These are phyloP conservation scores for Diaporthe citri DNA, from an alignment of 2,329 filamentous ascomycete genomes.

Conservation along the genomic window DNA sequence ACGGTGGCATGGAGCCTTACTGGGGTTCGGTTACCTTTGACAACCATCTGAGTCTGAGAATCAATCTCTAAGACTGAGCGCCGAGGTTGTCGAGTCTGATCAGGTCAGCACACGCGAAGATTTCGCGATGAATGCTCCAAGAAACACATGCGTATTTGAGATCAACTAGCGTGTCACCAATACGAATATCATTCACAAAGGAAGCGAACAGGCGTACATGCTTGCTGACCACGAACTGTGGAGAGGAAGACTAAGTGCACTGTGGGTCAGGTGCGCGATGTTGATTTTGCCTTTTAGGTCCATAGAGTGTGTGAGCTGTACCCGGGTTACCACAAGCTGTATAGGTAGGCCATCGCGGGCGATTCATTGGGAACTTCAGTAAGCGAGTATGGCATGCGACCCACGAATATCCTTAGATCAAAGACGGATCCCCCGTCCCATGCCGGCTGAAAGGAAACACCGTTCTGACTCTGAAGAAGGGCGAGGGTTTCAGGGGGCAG, in stretches of 20 bases:
- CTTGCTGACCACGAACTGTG: background rate
- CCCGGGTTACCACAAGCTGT: too few relatives aligned
- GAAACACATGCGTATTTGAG: background rate
- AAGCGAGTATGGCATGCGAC: background rate
- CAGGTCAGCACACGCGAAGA: too few relatives aligned
- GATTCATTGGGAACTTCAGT: background rate
- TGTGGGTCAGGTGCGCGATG: background rate
- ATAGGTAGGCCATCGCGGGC: background rate
- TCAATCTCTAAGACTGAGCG: slow-evolving; percentile 38
- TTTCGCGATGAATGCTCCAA: background rate
- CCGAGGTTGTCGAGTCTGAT: background rate
- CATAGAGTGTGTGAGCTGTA: background rate
- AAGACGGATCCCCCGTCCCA: background rate
- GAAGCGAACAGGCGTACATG: background rate
- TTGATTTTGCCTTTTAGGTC: background rate
- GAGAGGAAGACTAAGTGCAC: background rate
- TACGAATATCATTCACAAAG: background rate
- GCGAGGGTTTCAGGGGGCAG: background rate
- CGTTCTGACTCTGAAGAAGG: background rate
- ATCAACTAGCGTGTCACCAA: background rate
- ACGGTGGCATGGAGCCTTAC: slow-evolving; percentile 51
- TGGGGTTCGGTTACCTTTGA: slow-evolving; percentile 45
- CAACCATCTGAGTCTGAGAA: slow-evolving; percentile 43
- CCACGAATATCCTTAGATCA: background rate
- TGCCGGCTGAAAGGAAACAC: background rate